Evolutionary conservation across 1,139 yeast genomes (phyloP), one percentile per base, ranked within the genome.

Genomic region (Yamadazyma spencermartinsiae): DNA sequence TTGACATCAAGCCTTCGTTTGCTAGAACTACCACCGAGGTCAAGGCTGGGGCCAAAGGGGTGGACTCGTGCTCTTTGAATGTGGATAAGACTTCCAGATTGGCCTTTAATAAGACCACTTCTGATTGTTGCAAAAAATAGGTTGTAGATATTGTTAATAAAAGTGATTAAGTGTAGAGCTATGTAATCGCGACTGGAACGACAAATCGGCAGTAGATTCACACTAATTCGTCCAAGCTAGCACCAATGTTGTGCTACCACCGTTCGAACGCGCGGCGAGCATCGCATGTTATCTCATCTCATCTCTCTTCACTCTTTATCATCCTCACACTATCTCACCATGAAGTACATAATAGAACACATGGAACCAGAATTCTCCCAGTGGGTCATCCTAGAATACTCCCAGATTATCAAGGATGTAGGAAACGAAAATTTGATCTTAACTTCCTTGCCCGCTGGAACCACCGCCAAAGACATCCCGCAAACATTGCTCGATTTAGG

Each of bases 341-440:
- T 87, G 95, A 88, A 86, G 63, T 90, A 88, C 70, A 79, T 92
- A 39, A 88, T 92, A 41, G 98, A 92, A 64, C 98, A 92, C 60
- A 89, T 92, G 97, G 98, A 92, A 62, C 86, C 82, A 45, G 97
- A 96, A 1, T 88, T 92, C 73, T 87, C 96, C 50, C 94, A 86
- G 52, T 92, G 98, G 98, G 98, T 90, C 31, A 75, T 79, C 33
- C 73, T 92, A 17, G 98, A 92, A 56, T 92, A 92, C 60, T 67
- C 80, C 21, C 88, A 86, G 54, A 89, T 92, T 42, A 79, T 89
- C 38, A 69, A 76, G 39, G 97, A 90, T 48, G 82, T 92, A 5
- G 97, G 97, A 2, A 66, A 69, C 23, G 81, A 79, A 27, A 88
- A 89, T 58, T 71, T 92, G 37, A 68, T 84, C 36, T 69, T 92